Evolutionary conservation across 140 eudicot species (phyloP), one percentile per base, ranked within the genome.

Genomic region (Stevia rebaudiana): DNA sequence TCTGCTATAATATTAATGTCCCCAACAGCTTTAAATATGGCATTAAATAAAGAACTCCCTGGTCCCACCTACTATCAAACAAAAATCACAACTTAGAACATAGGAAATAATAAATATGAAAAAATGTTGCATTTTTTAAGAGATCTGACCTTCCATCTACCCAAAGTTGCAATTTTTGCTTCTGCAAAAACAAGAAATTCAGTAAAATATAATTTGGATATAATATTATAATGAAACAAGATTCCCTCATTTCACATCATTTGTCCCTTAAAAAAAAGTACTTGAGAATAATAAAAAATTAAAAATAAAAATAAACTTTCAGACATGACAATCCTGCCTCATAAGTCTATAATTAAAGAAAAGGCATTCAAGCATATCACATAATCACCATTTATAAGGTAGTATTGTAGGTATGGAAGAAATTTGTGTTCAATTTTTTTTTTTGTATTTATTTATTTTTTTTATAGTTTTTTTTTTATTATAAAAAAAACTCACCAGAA

Each of bases 11-110:
- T 92, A 68, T 92, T 84, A 71, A 92, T 85, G 65, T 80, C 72
- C 44, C 99, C 99, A 68, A 83, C 90, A 75, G 85, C 84, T 65
- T 48, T 67, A 69, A 83, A 83, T 48, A 92, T 85, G 53, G 97
- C 89, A 61, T 85, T 80, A 65, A 92, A 88, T 48, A 92, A 69
- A 70, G 86, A 76, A 67, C 79, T 74, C 59, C 96, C 95, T 18
- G 99, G 99, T 79, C 99, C 98, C 73, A 73, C 95, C 99, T 92
- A 83, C 87, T 74, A 69, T 56, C 94, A 78, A 56, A 78, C 66
- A 66, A 79, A 65, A 72, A 63, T 39, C 63, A 60, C 61, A 51
- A 72, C 61, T 46, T 48, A 59, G 21, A 63, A 66, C 63, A 41
- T 39, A 65, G 11, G 44, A 56, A 56, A 18, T 18, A 50, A 23